Percentiles rank a stretch among this genome's conserved stretches.
Evolutionary conservation across 306 rosid species (phyloP).

Genomic region (Gastrolobium villosum): DNA sequence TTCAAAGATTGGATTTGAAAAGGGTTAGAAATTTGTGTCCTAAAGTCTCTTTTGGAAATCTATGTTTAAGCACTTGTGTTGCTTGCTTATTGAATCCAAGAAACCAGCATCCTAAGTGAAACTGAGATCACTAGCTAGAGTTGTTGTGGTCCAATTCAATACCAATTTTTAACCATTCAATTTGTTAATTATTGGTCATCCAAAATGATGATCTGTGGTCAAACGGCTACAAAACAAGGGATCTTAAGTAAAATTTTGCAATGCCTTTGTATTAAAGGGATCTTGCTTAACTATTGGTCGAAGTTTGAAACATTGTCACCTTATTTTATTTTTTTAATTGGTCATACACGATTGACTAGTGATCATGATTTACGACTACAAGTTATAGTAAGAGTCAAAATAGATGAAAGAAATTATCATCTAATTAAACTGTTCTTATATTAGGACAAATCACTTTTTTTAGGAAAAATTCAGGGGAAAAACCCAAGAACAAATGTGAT

Average conservation of each 20-base stretch:
- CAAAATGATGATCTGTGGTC: constrained; percentile 58
- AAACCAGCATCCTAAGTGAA: constrained; percentile 75
- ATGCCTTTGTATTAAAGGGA: constrained; percentile 24
- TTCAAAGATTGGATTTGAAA: constrained; percentile 47
- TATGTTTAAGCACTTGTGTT: constrained; percentile 53
- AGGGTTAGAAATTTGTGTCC: constrained; percentile 82
- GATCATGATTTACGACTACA: constrained; percentile 28
- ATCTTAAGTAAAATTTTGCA: constrained; percentile 47
- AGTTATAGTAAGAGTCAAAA: constrained; percentile 35
- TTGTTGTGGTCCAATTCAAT: constrained; percentile 38
- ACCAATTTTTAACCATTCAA: constrained; percentile 41
- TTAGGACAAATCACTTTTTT: background rate
- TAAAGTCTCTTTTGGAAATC: constrained; percentile 73
- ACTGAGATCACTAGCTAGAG: background rate
- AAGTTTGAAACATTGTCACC: constrained; percentile 28
- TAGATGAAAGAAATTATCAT: background rate
- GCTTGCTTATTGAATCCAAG: constrained; percentile 73
- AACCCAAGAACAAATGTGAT: background rate
- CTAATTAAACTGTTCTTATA: background rate
- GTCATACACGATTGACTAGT: constrained; percentile 33
- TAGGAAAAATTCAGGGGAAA: background rate
- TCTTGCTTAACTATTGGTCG: constrained; percentile 42
- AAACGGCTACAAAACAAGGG: constrained; percentile 45
- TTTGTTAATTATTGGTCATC: constrained; percentile 54
- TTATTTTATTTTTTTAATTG: background rate